Evolutionary conservation across 768 basidiomycete species (phyloP), one percentile per base, ranked within the genome.

Genomic region (Suillus luteus): DNA sequence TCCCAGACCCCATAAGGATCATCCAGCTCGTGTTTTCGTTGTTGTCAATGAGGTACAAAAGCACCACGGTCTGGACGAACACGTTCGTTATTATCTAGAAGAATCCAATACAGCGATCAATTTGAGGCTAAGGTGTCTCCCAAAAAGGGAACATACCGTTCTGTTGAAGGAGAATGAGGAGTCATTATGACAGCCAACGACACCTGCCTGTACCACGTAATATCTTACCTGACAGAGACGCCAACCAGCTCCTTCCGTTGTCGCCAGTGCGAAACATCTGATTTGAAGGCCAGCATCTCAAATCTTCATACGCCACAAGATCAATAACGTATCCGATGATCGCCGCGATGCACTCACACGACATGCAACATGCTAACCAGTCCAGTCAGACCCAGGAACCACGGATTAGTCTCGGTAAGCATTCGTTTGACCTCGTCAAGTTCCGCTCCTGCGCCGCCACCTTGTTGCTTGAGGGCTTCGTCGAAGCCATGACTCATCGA

Each of bases 1-100:
- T 84, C 11, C 92, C 93, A 62, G 91, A 93, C 5, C 91, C 89
- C 75, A 95, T 84, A 31, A 98, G 83, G 75, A 99, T 98, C 93
- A 98, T 98, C 91, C 93, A 96, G 70, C 90, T 94, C 37, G 96
- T 99, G 74, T 98, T 92, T 60, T 93, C 89, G 69, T 92, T 93
- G 75, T 95, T 96, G 79, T 97, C 96, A 69, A 96, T 88, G 69
- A 99, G 89, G 77, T 97, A 99, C 22, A 99, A 82, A 38, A 96
- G 81, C 70, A 97, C 89, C 70, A 99, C 82, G 35, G 91, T 75
- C 80, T 96, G 92, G n/a, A 95, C 91, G 73, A 98, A 87, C 66
- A 96, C 93, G 75, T 99, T 99, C 44, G 94, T 93, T 68, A 98
- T 73, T 69, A 99, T 91, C 84, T 84, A 69, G 46, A 58, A 27